Evolutionary conservation across 108 stramenopile genomes (phyloP).

Genomic region (Aurantiochytrium sp.): DNA sequence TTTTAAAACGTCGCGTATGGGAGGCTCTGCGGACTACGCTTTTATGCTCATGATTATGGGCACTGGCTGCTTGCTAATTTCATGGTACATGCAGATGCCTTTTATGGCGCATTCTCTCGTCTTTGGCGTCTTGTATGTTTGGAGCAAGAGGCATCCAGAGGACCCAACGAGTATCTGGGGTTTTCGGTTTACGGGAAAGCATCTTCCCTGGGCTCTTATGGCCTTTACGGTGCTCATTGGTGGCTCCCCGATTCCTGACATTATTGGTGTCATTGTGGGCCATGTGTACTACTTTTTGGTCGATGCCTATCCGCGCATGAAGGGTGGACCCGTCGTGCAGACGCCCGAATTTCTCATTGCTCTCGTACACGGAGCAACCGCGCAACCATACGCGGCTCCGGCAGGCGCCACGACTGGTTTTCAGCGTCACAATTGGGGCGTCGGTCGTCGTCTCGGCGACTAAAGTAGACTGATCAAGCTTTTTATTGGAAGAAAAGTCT

Average conservation of each 20-base stretch:
- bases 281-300: not conserved
- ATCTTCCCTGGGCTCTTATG: constrained; percentile 14
- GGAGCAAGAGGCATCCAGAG: constrained; percentile 24
- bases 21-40: not conserved
- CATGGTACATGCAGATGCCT: not conserved
- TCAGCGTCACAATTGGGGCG: not conserved
- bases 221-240: not conserved
- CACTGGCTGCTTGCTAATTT: not conserved
- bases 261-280: not conserved
- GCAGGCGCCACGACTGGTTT: not conserved
- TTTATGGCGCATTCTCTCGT: not conserved
- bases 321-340: not conserved
- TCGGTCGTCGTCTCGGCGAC: not conserved
- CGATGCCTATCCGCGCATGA: not conserved
- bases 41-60: not conserved
- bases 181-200: constrained; percentile 15
- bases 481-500: no score
- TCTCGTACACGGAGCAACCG: not conserved
- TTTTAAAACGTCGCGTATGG: not conserved
- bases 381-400: not conserved
- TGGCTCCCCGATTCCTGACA: not conserved
- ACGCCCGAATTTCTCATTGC: not conserved
- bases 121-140: constrained; percentile 25
- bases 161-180: constrained; percentile 15
- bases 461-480: no score